A percentile compares a stretch with the other conserved stretches of the same genome.
Conservation (phyloP, 768 basidiomycete genomes). For the Termitomyces sp. region DNA sequence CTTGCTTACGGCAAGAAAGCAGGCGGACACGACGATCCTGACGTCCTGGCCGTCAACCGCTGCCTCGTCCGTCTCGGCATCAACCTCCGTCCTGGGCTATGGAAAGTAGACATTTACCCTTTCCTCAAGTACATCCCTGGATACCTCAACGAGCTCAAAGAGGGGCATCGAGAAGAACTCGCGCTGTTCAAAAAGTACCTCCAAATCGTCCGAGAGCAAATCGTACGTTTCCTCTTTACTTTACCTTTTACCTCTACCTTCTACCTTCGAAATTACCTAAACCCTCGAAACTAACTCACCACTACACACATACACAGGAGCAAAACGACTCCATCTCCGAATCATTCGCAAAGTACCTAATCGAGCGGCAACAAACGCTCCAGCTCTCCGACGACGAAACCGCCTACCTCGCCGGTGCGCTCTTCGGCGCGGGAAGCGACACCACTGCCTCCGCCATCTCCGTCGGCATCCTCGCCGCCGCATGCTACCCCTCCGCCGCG, state of each 20-base stretch:
- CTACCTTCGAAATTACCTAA: too few relatives aligned
- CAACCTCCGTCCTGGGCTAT: constrained; percentile 39
- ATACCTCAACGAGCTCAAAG: constrained; percentile 53
- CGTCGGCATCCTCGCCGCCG: constrained; percentile 54
- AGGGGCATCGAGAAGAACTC: constrained; percentile 55
- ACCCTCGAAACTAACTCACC: too few relatives aligned
- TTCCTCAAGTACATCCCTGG: constrained; percentile 50
- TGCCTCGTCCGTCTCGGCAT: constrained; percentile 44
- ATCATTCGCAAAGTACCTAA: constrained; percentile 56
- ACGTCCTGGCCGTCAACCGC: constrained; percentile 42
- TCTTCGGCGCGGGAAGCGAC: constrained; percentile 67
- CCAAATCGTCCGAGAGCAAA: constrained; percentile 36
- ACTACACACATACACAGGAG: constrained; percentile 21
- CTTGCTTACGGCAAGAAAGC: constrained; percentile 45
- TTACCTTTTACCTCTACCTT: too few relatives aligned
- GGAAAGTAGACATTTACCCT: constrained; percentile 47
- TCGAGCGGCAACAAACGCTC: constrained; percentile 51
- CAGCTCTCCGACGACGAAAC: constrained; percentile 54
- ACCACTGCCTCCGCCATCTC: constrained; percentile 62
- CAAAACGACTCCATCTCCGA: constrained; percentile 31
- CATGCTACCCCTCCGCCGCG: constrained; percentile 51
- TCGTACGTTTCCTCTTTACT: constrained; percentile 32
- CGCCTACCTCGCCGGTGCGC: constrained; percentile 59
- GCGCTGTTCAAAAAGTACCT: constrained; percentile 53
- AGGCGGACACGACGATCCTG: constrained; percentile 40